These are phyloP conservation scores for Bonia amplexicaulis DNA, from an alignment of 176 grass and related monocot genomes.

Conservation along the genomic window DNA sequence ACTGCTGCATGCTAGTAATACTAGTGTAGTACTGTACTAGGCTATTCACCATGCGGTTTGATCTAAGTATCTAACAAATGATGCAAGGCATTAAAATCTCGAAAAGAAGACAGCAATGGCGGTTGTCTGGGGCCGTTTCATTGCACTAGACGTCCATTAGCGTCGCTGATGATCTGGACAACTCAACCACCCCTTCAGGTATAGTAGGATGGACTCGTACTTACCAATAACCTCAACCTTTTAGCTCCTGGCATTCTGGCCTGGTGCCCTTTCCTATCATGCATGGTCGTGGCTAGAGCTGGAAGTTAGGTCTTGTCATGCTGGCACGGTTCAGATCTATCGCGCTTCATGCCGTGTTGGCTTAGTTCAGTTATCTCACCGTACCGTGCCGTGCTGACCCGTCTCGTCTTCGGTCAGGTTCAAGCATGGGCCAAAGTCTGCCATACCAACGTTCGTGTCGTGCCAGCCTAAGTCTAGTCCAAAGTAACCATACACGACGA, in stretches of 20 bases:
- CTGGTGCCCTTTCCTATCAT: not conserved
- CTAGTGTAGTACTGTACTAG: not conserved
- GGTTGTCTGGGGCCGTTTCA: not conserved
- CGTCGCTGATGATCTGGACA: conserved; percentile 4
- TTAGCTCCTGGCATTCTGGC: not conserved
- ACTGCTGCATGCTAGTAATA: not conserved
- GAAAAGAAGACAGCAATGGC: not conserved
- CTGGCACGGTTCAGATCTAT: too few relatives aligned
- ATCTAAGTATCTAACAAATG: not conserved
- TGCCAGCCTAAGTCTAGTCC: too few relatives aligned
- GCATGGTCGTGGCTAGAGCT: not conserved
- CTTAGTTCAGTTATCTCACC: too few relatives aligned
- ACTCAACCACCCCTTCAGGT: not conserved
- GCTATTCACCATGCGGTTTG: not conserved
- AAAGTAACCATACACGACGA: too few relatives aligned
- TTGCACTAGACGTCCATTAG: not conserved
- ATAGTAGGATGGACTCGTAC: not conserved
- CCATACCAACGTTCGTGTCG: too few relatives aligned
- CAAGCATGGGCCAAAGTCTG: too few relatives aligned
- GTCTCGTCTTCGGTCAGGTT: too few relatives aligned
- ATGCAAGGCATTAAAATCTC: not conserved
- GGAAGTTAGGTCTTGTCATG: too few relatives aligned
- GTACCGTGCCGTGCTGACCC: too few relatives aligned
- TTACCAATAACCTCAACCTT: not conserved
- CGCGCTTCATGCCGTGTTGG: too few relatives aligned